These are phyloP conservation scores for Fusarium avenaceum DNA, from an alignment of 2,329 filamentous ascomycete genomes.

Conservation along the genomic window DNA sequence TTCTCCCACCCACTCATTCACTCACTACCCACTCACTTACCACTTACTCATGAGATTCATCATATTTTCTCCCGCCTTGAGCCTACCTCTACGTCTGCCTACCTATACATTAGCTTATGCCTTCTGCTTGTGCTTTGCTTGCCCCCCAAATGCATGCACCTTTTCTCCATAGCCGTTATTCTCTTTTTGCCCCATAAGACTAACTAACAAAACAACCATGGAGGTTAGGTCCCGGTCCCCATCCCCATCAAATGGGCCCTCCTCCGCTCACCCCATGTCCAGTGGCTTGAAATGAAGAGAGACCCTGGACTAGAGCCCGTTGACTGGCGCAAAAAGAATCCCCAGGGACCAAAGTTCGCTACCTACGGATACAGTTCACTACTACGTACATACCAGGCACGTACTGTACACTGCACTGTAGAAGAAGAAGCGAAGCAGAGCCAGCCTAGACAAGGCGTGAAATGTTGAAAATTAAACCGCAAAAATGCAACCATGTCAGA, in stretches of 20 bases:
- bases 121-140: conserved; percentile 18
- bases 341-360: conserved; percentile 15
- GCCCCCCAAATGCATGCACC: conserved; percentile 21
- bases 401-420: background rate
- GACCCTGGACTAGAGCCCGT: conserved; percentile 25
- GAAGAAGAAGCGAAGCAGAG: background rate
- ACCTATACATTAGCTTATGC: background rate
- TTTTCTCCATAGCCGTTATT: conserved; percentile 23
- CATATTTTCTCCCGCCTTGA: conserved; percentile 21
- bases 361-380: too few relatives aligned
- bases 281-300: conserved; percentile 20
- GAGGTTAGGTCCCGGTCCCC: conserved; percentile 3
- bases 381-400: conserved; percentile 19
- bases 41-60: conserved; percentile 27
- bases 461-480: conserved; percentile 4
- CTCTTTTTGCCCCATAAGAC: conserved; percentile 27
- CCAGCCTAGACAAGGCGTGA: background rate
- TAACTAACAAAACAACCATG: conserved; percentile 12
- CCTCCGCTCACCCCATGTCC: conserved; percentile 21
- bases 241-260: conserved; percentile 10
- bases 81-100: too few relatives aligned
- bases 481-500: conserved; percentile 49
- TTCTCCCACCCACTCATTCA: conserved; percentile 2
- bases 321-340: conserved; percentile 32
- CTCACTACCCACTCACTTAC: conserved; percentile 16